Evolutionary conservation across 148 eudicot species (phyloP).

Genomic region (Bassia scoparia): DNA sequence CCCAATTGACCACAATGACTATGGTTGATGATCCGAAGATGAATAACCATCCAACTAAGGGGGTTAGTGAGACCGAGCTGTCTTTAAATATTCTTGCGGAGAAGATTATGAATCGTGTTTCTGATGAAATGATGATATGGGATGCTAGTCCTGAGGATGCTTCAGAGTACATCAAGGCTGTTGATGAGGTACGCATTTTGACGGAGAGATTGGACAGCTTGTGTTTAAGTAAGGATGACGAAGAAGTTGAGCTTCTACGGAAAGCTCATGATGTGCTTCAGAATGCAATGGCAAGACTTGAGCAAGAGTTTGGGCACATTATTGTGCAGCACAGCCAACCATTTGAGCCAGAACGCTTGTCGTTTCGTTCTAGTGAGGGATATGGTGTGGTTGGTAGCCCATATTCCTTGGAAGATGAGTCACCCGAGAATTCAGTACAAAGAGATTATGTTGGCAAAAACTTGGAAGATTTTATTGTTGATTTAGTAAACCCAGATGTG

Average conservation of each 20-base stretch:
- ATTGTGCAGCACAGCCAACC: slow-evolving; percentile 68
- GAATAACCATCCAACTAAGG: neutral
- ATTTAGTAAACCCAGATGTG: slow-evolving; percentile 55
- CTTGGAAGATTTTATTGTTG: slow-evolving; percentile 44
- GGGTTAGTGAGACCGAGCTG: slow-evolving; percentile 38
- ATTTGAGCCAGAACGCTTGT: slow-evolving; percentile 58
- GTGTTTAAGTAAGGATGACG: slow-evolving; percentile 34
- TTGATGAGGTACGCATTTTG: slow-evolving; percentile 53
- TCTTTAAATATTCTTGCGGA: slow-evolving; percentile 46
- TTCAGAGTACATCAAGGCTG: slow-evolving; percentile 55
- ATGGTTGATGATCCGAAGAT: slow-evolving; percentile 26
- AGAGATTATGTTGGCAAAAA: slow-evolving; percentile 24
- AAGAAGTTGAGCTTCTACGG: slow-evolving; percentile 35
- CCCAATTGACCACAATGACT: slow-evolving; percentile 45
- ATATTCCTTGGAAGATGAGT: slow-evolving; percentile 53
- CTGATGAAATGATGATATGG: slow-evolving; percentile 67
- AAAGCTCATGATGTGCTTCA: slow-evolving; percentile 72
- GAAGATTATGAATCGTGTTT: slow-evolving; percentile 56
- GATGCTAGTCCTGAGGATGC: slow-evolving; percentile 62
- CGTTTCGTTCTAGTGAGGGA: slow-evolving; percentile 66
- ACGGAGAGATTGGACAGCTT: slow-evolving; percentile 46
- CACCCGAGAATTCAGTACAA: slow-evolving; percentile 42
- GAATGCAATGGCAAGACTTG: slow-evolving; percentile 68
- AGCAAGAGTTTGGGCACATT: slow-evolving; percentile 65
- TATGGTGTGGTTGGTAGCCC: slow-evolving; percentile 52